Base-by-base conservation (phyloP, 2,329 filamentous ascomycete genomes). In the Stachybotrys chlorohalonatus region DNA sequence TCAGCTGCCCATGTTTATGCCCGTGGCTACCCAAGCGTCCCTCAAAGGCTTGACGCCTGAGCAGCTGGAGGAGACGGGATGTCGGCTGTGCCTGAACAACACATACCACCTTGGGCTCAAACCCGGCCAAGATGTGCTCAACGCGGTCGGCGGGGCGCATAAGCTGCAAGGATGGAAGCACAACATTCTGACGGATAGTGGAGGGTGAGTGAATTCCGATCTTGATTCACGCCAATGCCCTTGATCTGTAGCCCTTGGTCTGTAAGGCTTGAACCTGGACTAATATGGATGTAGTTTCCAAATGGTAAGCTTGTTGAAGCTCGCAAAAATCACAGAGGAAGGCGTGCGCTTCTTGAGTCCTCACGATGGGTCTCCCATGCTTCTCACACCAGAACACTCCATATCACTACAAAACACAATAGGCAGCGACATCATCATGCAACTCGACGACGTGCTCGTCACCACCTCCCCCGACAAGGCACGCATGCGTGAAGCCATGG, bases 351-450 rank as follows among this genome's bases (percentile, higher is more conserved):
- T 99, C 67, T 80, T 96, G n/a, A 95, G 89, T 62, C 95, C 94
- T 0, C 94, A 99, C 68, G 94, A 97, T 75, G 91, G 92, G 39
- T 85, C 85, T 2, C 93, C 93, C 7, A 97, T 99, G 94, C 84
- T 99, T 11, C 84, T 99, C 50, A 99, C 94, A 0, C 94, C 94
- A 0, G 95, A 99, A 70, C 93, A 97, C 74, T 97, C 94, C 1
- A 96, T 99, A 63, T 87, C 86, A 11, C 80, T 99, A 4, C 94
- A 99, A 69, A 97, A 99, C 72, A 93, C 87, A 54, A 99, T 99
- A 65, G 94, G 94, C 59, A 95, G 90, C 59, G 94, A 99, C 72
- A 97, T 99, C 63, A 96, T 97, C 61, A 99, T 99, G 95, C 95
- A 99, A 73, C 84, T 99, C 5, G 94, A 99, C 76, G 95, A 99